Percentiles rank a stretch among this genome's conserved stretches.
Conservation (phyloP, 1,284 basidiomycete species). For the Puccinia triticina region DNA sequence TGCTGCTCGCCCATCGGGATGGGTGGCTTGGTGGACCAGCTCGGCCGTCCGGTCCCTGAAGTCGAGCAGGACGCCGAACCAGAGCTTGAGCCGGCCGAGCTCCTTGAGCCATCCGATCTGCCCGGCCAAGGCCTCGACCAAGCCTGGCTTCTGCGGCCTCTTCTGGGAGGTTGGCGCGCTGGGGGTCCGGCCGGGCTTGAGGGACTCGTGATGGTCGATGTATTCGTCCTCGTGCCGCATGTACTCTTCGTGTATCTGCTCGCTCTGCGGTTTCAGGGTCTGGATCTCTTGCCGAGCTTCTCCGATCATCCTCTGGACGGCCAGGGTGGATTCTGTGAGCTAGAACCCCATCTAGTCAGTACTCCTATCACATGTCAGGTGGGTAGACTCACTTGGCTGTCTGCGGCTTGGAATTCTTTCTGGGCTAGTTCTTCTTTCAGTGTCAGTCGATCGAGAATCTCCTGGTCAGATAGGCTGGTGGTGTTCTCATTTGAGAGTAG, state of each 20-base stretch:
- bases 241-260: constrained; percentile 6
- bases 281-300: background rate
- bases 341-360: background rate
- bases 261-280: background rate
- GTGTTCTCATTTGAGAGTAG: background rate
- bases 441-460: background rate
- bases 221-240: constrained; percentile 24
- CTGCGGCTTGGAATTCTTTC: background rate
- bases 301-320: background rate
- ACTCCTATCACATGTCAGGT: no score
- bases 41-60: background rate
- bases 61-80: constrained; percentile 22
- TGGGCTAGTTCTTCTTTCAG: background rate
- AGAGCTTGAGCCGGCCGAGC: constrained; percentile 15
- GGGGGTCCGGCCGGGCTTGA: background rate
- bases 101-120: constrained; percentile 19
- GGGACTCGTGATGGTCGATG: constrained; percentile 29
- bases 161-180: background rate
- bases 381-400: background rate
- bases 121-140: background rate
- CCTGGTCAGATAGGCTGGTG: background rate
- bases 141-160: background rate
- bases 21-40: background rate
- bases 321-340: background rate
- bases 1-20: background rate